These are phyloP conservation scores for Ruellia speciosa DNA, from an alignment of 305 asterid genomes.

Conservation along the genomic window DNA sequence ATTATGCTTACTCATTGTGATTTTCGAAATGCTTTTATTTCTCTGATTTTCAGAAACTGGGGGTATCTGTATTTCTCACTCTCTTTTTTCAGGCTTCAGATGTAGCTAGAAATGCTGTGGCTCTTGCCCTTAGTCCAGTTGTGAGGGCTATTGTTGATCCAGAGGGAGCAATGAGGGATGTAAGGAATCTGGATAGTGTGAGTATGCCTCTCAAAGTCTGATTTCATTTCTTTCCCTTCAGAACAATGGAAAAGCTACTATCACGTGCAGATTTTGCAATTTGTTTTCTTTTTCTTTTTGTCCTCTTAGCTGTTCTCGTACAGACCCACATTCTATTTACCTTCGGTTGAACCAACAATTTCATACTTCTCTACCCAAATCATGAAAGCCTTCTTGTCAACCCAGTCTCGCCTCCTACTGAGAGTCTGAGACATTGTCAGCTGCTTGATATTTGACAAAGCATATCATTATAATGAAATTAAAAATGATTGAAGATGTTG, in stretches of 20 bases:
- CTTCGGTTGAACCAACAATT: not conserved
- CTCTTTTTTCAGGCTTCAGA: constrained; percentile 61
- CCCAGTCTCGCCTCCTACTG: not conserved
- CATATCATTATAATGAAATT: not conserved
- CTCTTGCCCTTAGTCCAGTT: constrained; percentile 98
- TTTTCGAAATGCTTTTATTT: not conserved
- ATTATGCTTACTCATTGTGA: not conserved
- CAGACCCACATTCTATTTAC: not conserved
- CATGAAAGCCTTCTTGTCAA: too few relatives aligned
- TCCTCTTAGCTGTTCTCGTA: not conserved
- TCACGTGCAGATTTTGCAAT: not conserved
- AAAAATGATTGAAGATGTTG: not conserved
- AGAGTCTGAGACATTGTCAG: not conserved
- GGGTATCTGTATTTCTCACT: constrained; percentile 17
- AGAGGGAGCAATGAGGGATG: constrained; percentile 82
- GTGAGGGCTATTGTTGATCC: constrained; percentile 98
- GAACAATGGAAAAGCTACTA: not conserved
- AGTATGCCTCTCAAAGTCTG: constrained; percentile 22
- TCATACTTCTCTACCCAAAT: too few relatives aligned
- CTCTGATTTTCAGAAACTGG: not conserved
- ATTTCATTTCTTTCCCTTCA: constrained; percentile 10
- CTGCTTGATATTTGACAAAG: not conserved
- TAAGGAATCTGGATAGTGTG: constrained; percentile 81
- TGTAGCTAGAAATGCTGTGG: constrained; percentile 94
- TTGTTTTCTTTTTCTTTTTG: not conserved